A percentile compares a stretch with the other conserved stretches of the same genome.
Conservation (phyloP, 2,329 filamentous ascomycete species). For the Neophaeococcomyces aloes region DNA sequence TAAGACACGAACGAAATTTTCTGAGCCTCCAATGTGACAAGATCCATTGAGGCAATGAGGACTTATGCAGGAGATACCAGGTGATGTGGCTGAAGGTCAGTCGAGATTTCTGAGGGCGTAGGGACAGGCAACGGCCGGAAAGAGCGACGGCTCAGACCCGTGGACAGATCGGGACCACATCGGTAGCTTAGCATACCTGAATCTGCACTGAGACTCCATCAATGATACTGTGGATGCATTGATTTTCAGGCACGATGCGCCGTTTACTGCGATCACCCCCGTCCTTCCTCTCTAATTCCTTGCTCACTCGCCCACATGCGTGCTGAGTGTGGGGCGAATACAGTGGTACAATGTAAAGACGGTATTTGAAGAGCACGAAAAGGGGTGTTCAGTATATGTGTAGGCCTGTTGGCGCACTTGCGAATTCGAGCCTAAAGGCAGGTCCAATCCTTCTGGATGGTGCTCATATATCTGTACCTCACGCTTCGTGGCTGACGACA, state of each 20-base stretch:
- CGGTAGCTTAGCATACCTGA: background rate
- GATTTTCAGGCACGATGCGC: constrained; percentile 10
- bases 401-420: no score
- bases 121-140: background rate
- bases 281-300: constrained; percentile 2
- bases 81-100: background rate
- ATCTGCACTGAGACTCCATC: background rate
- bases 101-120: background rate
- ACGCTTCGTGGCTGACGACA: no score
- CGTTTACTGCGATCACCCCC: constrained; percentile 3
- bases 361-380: no score
- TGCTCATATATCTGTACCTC: no score
- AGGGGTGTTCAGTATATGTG: no score
- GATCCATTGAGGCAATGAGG: background rate
- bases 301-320: no score
- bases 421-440: no score
- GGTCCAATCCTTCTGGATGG: no score
- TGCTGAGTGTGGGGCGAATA: no score
- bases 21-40: background rate
- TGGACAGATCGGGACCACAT: no score
- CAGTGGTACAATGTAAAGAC: no score
- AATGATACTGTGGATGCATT: constrained; percentile 3
- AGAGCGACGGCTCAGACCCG: background rate
- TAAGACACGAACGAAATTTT: background rate
- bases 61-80: background rate